Evolutionary conservation across 1,139 yeast species (phyloP).

Genomic region (Groenewaldozyma auringiensis): DNA sequence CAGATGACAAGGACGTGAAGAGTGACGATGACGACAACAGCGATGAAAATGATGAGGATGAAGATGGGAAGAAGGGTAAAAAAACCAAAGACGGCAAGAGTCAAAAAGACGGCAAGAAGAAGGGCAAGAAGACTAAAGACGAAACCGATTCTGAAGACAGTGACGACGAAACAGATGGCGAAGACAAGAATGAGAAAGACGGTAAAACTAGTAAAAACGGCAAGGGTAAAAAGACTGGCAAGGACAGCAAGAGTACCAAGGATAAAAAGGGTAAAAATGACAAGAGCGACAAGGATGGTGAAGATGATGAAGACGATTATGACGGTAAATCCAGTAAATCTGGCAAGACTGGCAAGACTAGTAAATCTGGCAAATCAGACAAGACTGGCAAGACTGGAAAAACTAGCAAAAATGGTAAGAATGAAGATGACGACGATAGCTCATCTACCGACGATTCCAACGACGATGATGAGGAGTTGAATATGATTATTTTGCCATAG

Average conservation of each 20-base stretch:
- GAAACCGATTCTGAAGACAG: background rate
- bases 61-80: conserved; percentile 8
- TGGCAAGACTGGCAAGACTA: no score
- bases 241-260: no score
- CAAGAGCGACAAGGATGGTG: background rate
- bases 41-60: conserved; percentile 2
- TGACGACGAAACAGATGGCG: no score
- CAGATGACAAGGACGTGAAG: background rate
- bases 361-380: no score
- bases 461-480: background rate
- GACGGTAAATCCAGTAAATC: no score
- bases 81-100: background rate
- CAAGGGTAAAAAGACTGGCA: no score
- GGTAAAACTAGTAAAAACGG: background rate
- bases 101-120: background rate
- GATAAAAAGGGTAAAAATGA: no score
- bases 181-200: no score
- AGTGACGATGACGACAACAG: conserved; percentile 1
- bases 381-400: no score
- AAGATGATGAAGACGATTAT: background rate
- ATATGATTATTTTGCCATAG: background rate
- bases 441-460: background rate
- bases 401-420: no score
- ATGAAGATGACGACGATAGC: background rate
- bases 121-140: background rate